phyloP scores from a whole-genome alignment of 2,329 filamentous ascomycete genomes.

The Hymenoscyphus fraxineus region DNA sequence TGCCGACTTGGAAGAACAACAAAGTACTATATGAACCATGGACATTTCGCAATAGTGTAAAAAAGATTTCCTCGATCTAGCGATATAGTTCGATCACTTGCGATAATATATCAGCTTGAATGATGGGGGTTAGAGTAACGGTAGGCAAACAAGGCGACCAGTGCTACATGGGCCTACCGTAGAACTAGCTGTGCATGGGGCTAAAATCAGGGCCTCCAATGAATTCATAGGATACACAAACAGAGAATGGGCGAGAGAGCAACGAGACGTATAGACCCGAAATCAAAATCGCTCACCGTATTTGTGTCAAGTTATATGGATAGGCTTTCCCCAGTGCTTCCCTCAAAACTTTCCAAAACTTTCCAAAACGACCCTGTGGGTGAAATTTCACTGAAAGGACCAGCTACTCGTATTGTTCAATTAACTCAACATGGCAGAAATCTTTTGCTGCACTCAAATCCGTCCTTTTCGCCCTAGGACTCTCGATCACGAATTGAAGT shows the following conservation, averaged over 20 bases:
- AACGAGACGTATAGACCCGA: not conserved
- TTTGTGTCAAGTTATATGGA: not conserved
- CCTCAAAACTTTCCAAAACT: not conserved
- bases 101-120: no score
- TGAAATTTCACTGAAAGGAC: not conserved
- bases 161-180: not conserved
- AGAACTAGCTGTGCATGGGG: not conserved
- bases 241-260: not conserved
- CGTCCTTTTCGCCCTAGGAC: not conserved
- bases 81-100: no score
- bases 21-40: not conserved
- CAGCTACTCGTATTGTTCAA: not conserved
- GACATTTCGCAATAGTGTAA: not conserved
- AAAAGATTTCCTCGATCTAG: not conserved
- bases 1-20: not conserved
- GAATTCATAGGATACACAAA: no score
- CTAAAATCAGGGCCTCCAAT: conserved; percentile 2
- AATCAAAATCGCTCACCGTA: not conserved
- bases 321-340: not conserved
- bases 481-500: conserved; percentile 4
- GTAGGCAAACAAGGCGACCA: no score
- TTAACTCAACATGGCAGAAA: not conserved
- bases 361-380: not conserved
- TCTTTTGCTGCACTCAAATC: conserved; percentile 4
- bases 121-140: no score